Evolutionary conservation across 495 filamentous ascomycete species (phyloP).

Genomic region (Daldinia bambusicola): DNA sequence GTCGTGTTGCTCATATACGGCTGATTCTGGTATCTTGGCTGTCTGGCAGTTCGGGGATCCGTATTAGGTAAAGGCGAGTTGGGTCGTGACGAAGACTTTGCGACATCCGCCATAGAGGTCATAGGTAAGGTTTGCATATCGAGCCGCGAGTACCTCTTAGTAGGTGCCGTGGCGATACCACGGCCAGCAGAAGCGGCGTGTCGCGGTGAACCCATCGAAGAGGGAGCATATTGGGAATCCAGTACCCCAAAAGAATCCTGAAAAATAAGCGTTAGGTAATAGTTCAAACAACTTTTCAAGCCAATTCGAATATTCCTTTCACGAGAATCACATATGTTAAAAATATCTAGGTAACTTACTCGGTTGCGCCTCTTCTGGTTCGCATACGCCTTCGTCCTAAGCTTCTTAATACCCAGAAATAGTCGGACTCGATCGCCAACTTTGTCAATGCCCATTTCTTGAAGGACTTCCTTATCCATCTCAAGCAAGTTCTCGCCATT

Average conservation of each 20-base stretch:
- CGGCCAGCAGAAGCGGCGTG: slow-evolving; percentile 63
- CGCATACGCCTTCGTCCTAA: slow-evolving; percentile 84
- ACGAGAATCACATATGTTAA: not conserved
- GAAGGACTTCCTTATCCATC: slow-evolving; percentile 93
- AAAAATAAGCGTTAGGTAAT: slow-evolving; percentile 19
- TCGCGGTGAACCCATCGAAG: slow-evolving; percentile 74
- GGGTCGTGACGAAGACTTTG: slow-evolving; percentile 70
- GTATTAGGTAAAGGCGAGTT: slow-evolving; percentile 73
- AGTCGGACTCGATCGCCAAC: slow-evolving; percentile 97
- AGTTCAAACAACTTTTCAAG: not conserved
- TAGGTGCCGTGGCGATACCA: slow-evolving; percentile 61
- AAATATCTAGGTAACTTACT: slow-evolving; percentile 60
- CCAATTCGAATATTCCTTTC: not conserved
- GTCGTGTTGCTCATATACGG: slow-evolving; percentile 49
- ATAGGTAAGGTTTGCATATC: slow-evolving; percentile 55
- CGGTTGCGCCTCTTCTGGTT: slow-evolving; percentile 87
- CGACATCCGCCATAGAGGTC: slow-evolving; percentile 55
- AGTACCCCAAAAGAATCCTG: slow-evolving; percentile 79
- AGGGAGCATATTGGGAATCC: slow-evolving; percentile 69
- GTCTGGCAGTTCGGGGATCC: slow-evolving; percentile 59
- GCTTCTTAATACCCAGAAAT: slow-evolving; percentile 89
- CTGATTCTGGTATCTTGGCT: slow-evolving; percentile 54
- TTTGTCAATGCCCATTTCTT: slow-evolving; percentile 98
- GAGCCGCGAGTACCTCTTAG: slow-evolving; percentile 79
- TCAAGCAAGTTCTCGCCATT: slow-evolving; percentile 96